These are phyloP conservation scores for Tothia fuscella DNA, from an alignment of 2,329 filamentous ascomycete genomes.

Conservation along the genomic window DNA sequence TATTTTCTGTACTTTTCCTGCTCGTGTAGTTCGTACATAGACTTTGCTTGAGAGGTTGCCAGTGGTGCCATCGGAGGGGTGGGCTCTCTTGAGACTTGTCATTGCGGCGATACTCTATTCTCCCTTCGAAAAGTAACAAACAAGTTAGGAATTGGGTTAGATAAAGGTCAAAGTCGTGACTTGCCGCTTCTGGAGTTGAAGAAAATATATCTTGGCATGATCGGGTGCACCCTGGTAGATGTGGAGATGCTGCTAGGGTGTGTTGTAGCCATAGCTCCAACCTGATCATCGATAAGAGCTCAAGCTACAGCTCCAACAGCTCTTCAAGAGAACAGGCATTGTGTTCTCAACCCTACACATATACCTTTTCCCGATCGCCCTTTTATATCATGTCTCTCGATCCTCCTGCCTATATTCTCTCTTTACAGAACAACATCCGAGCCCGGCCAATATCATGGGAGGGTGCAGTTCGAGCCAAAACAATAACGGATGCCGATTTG, in stretches of 20 bases:
- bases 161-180: no score
- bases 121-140: not conserved
- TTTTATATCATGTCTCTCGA: slow-evolving; percentile 65
- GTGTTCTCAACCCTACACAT: slow-evolving; percentile 10
- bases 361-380: slow-evolving; percentile 3
- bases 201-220: no score
- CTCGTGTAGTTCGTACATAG: slow-evolving; percentile 88
- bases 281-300: slow-evolving; percentile 4
- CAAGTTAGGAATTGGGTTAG: no score
- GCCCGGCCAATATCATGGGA: slow-evolving; percentile 96
- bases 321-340: slow-evolving; percentile 2
- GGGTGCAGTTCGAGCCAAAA: slow-evolving; percentile 83
- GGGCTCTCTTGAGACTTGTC: slow-evolving; percentile 51
- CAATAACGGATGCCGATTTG: slow-evolving; percentile 85
- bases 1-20: slow-evolving; percentile 97
- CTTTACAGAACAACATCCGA: slow-evolving; percentile 93
- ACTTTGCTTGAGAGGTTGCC: slow-evolving; percentile 87
- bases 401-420: slow-evolving; percentile 74
- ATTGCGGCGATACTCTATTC: slow-evolving; percentile 24
- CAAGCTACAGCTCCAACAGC: slow-evolving; percentile 8
- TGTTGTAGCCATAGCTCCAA: no score
- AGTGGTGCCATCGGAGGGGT: slow-evolving; percentile 41
- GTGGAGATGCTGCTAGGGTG: no score
- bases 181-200: no score
- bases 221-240: no score